These are phyloP conservation scores for Chalciporus sphaerocephalus DNA, from an alignment of 768 basidiomycete genomes.

Conservation along the genomic window DNA sequence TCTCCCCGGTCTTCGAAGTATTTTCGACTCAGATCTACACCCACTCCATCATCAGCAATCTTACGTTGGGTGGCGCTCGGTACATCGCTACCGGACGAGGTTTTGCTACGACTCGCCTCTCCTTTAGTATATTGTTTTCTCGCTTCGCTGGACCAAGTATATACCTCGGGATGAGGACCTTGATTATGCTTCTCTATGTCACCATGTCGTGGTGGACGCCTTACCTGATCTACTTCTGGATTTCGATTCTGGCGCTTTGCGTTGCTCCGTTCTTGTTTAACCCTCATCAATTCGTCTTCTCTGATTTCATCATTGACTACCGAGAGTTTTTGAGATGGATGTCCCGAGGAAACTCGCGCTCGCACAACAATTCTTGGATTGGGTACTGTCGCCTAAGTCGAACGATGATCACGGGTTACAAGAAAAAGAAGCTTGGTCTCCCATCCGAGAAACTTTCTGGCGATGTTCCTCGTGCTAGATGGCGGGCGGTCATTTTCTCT, in stretches of 20 bases:
- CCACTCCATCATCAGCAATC: constrained; percentile 93
- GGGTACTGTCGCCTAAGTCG: constrained; percentile 97
- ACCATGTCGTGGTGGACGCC: constrained; percentile 89
- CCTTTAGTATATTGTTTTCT: constrained; percentile 93
- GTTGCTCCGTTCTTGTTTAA: constrained; percentile 98
- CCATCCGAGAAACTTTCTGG: constrained; percentile 96
- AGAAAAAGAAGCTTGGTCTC: constrained; percentile 94
- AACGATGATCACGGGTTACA: constrained; percentile 99
- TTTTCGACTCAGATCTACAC: constrained; percentile 98
- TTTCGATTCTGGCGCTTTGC: constrained; percentile 88
- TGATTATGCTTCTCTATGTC: constrained; percentile 91
- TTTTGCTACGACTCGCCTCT: constrained; percentile 93
- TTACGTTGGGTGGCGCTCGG: constrained; percentile 96
- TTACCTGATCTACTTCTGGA: constrained; percentile 96
- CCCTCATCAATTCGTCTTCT: constrained; percentile 97
- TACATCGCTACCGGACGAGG: constrained; percentile 99
- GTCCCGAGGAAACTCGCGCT: constrained; percentile 95
- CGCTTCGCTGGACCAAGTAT: constrained; percentile 98
- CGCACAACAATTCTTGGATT: constrained; percentile 98
- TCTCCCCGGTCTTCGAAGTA: constrained; percentile 95
- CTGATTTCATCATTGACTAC: constrained; percentile 96
- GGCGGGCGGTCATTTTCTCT: constrained; percentile 85
- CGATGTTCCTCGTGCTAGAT: constrained; percentile 89
- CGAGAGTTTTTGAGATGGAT: constrained; percentile 98
- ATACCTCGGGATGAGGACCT: constrained; percentile 91